Base-by-base conservation (phyloP, 169 alveolate species). In the Cryptosporidium felis region DNA sequence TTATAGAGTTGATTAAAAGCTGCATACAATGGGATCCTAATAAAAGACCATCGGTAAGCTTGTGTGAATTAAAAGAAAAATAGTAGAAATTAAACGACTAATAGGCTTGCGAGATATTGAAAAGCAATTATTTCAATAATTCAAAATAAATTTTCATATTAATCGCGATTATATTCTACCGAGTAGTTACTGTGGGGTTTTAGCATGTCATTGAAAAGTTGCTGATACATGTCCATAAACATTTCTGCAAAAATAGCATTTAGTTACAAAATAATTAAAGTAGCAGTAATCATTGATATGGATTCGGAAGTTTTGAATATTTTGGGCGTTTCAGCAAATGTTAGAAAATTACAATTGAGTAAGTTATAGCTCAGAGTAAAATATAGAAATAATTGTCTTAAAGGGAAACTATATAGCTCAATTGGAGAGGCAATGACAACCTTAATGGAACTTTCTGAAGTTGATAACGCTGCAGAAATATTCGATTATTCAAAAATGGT, bases 171-270 rank as follows among this genome's bases (percentile, higher is more conserved):
- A 28, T 32, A 14, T 10, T n/a, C n/a, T n/a, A n/a, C n/a, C n/a
- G n/a, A n/a, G n/a, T n/a, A n/a, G n/a, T n/a, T n/a, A n/a, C n/a
- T 65, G 81, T 65, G 81, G 81, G 81, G 81, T 45, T 42, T 45
- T 45, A 28, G 26, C 79, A 60, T 60, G 79, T 34, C 34, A 9
- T n/a, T n/a, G n/a, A n/a, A n/a, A n/a, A n/a, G n/a, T n/a, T n/a
- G n/a, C n/a, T n/a, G n/a, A n/a, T n/a, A n/a, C n/a, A n/a, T n/a
- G n/a, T n/a, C n/a, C n/a, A n/a, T n/a, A n/a, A n/a, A n/a, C n/a
- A n/a, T n/a, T n/a, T n/a, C n/a, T n/a, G n/a, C n/a, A n/a, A n/a
- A n/a, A n/a, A n/a, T n/a, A n/a, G n/a, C n/a, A n/a, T n/a, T n/a
- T n/a, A n/a, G n/a, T n/a, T n/a, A 23, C 18, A 40, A 21, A 6